Base-by-base conservation (phyloP, 805 yeast species). In the Hanseniaspora jakobsenii region DNA sequence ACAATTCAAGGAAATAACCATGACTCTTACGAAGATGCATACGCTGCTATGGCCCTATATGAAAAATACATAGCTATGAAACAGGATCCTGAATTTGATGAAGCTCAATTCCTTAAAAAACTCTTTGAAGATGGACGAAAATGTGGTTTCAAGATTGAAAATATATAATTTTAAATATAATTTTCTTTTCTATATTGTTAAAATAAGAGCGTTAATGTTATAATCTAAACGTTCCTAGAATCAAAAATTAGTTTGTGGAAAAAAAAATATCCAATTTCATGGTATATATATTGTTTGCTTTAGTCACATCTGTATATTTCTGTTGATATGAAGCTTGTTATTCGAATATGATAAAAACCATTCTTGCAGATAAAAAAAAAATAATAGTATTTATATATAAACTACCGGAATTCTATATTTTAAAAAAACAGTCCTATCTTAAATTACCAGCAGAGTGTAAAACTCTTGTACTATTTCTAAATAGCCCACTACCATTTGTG, bases 1-100 rank as follows among this genome's bases (percentile, higher is more conserved):
- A 71, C 76, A 38, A 94, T 93, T 26, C 99, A 91, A 59, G 77
- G 76, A 2, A 94, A 91, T 2, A 89, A 89, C 56, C 99, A 91
- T 61, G 97, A 93, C 58, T 89, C 97, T 1, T 86, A 91, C 36
- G 98, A 91, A 56, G 99, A 91, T 65, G 96, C 99, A 0, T 66
- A 69, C 47, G 80, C 93, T 9, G 97, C 99, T 0, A 67, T 91
- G 52, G 61, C 73, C 36, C 64, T 91, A 28, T 93, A 83, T 64
- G 73, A 75, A 49, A 77, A 75, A 54, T 89, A 83, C 55, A 61
- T 73, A 54, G 78, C 79, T 50, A 66, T 89, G 50, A 64, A 66
- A 41, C 27, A 35, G 17, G 37, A 31, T 8, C 22, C 19, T 3
- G 69, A 66, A 3, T 59, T 62, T 0, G 89, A 82, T 0, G 72